Percentiles rank a stretch among this genome's conserved stretches.
Conservation (phyloP, 768 basidiomycete genomes). For the Pisolithus microcarpus region DNA sequence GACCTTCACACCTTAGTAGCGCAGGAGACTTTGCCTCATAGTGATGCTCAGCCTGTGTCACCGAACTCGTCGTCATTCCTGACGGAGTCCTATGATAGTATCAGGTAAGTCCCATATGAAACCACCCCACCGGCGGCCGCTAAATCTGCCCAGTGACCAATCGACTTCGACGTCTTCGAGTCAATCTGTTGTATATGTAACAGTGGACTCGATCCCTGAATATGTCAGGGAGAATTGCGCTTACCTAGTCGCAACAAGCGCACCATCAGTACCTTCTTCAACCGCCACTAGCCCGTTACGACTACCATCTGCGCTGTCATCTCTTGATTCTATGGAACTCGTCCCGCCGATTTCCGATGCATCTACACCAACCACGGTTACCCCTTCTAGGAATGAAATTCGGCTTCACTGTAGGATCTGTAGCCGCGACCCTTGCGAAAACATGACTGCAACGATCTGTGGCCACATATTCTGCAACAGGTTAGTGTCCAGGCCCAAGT, state of each 20-base stretch:
- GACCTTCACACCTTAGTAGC: not conserved
- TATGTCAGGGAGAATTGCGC: slow-evolving; percentile 26
- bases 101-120: slow-evolving; percentile 9
- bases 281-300: slow-evolving; percentile 8
- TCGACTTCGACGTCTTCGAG: slow-evolving; percentile 9
- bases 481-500: slow-evolving; percentile 27
- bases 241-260: slow-evolving; percentile 25
- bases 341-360: not conserved
- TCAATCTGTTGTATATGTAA: slow-evolving; percentile 23
- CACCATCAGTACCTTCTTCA: slow-evolving; percentile 15
- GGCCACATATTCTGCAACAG: slow-evolving; percentile 56
- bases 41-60: slow-evolving; percentile 9
- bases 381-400: not conserved
- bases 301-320: slow-evolving; percentile 18
- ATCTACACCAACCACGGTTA: not conserved
- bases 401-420: slow-evolving; percentile 47
- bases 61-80: slow-evolving; percentile 8
- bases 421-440: slow-evolving; percentile 39
- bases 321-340: slow-evolving; percentile 15
- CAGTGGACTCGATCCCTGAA: slow-evolving; percentile 24
- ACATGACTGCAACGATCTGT: slow-evolving; percentile 54
- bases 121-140: not conserved
- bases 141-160: slow-evolving; percentile 3
- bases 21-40: not conserved
- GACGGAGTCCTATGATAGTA: slow-evolving; percentile 9